Percentiles rank a stretch among this genome's conserved stretches.
Evolutionary conservation across 306 rosid genomes (phyloP).

Genomic region (Gillenia trifoliata): DNA sequence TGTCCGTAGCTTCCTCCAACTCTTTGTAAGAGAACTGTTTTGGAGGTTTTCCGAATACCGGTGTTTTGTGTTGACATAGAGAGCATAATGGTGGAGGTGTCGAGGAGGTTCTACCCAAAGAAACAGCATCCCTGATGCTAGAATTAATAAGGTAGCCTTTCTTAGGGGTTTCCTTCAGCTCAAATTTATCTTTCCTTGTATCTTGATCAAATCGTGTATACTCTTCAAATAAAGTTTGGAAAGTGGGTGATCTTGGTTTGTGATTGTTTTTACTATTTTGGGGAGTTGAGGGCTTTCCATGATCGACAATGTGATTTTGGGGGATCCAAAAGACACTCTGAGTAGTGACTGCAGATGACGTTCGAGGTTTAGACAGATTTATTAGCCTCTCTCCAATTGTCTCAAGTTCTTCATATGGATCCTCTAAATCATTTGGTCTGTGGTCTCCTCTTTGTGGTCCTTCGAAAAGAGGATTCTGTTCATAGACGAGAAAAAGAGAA

Average conservation of each 20-base stretch:
- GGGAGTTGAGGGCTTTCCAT: slow-evolving; percentile 33
- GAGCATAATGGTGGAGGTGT: slow-evolving; percentile 91
- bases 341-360: slow-evolving; percentile 36
- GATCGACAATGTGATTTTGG: slow-evolving; percentile 40
- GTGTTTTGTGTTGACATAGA: slow-evolving; percentile 78
- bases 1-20: slow-evolving; percentile 73
- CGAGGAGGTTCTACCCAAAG: slow-evolving; percentile 63
- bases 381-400: slow-evolving; percentile 42
- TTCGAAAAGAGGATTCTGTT: slow-evolving; percentile 80
- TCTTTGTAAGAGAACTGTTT: slow-evolving; percentile 69
- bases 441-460: slow-evolving; percentile 28
- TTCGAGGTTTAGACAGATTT: slow-evolving; percentile 28
- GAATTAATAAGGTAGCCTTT: slow-evolving; percentile 41
- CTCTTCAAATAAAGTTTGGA: slow-evolving; percentile 43
- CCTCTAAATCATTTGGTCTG: slow-evolving; percentile 34
- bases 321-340: slow-evolving; percentile 49
- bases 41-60: slow-evolving; percentile 90
- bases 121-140: slow-evolving; percentile 54
- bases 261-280: slow-evolving; percentile 24
- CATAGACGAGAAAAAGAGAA: slow-evolving; percentile 67
- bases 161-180: slow-evolving; percentile 30
- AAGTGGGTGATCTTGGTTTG: slow-evolving; percentile 43
- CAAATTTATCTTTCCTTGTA: slow-evolving; percentile 20
- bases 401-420: slow-evolving; percentile 36
- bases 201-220: slow-evolving; percentile 40